These are phyloP conservation scores for Pseudocercospora ulei DNA, from an alignment of 2,329 filamentous ascomycete species.

Conservation along the genomic window DNA sequence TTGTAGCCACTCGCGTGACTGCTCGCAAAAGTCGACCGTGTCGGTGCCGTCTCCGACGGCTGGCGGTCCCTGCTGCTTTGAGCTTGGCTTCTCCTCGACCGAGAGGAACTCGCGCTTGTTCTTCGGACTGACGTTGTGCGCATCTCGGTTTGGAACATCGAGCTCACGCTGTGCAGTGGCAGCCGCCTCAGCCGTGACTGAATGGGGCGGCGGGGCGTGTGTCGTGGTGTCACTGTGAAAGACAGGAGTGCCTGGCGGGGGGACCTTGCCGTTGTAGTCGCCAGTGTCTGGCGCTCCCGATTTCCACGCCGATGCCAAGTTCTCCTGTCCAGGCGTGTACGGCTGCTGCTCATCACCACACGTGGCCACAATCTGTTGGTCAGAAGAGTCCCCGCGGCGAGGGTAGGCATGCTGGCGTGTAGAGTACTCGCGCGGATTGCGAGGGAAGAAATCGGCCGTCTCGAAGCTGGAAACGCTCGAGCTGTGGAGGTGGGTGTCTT, in stretches of 20 bases:
- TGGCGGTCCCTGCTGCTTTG: constrained; percentile 16
- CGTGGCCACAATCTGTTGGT: constrained; percentile 6
- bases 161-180: constrained; percentile 2
- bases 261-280: constrained; percentile 19
- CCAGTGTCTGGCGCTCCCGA: constrained; percentile 9
- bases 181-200: constrained; percentile 6
- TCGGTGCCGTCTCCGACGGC: constrained; percentile 17
- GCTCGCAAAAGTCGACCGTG: constrained; percentile 23
- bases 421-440: constrained; percentile 34
- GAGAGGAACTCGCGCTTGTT: constrained; percentile 27
- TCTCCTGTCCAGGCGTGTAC: constrained; percentile 1
- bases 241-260: constrained; percentile 29
- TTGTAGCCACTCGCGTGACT: constrained; percentile 29
- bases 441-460: constrained; percentile 36
- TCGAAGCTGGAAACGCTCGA: constrained; percentile 35
- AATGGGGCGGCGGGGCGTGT: constrained; percentile 14
- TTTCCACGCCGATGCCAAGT: not conserved
- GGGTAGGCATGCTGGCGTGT: constrained; percentile 31
- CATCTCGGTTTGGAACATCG: constrained; percentile 21
- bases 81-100: constrained; percentile 26
- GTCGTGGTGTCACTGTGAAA: constrained; percentile 14
- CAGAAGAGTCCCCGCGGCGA: constrained; percentile 10
- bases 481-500: constrained; percentile 24
- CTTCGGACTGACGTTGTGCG: constrained; percentile 30
- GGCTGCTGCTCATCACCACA: constrained; percentile 5